Evolutionary conservation across 768 basidiomycete genomes (phyloP), one percentile per base, ranked within the genome.

Genomic region (Boletus tomentosulus): DNA sequence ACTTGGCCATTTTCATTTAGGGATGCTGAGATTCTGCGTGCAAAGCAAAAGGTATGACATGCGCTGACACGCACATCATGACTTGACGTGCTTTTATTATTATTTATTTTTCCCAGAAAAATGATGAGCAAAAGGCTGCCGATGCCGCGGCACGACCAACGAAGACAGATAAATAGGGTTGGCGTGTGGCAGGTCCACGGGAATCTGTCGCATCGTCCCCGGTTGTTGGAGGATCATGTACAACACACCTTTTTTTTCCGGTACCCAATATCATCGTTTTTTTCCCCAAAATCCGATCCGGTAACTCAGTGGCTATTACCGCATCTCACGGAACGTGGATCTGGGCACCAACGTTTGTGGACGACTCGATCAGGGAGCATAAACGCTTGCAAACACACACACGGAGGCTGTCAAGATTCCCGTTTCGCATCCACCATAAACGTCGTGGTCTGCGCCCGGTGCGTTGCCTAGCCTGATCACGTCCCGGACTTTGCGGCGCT

Each of bases 11-110:
- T 58, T 58, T 56, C 66, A 46, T 45, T 19, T 64, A 92, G 89
- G 54, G 88, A 92, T 69, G 88, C 89, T 41, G 85, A 85, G 62
- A 80, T 81, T 43, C 68, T 92, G 55, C 79, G 85, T 53, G 82
- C 83, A 56, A 92, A 92, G 68, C 89, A 91, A 68, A 88, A 86
- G 85, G 89, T 84, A 72, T 19, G 2, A 7, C 13, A 39, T 75
- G 15, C 24, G 48, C 44, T 28, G 22, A 44, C 48, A 22, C n/a
- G 15, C 44, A 31, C 35, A 2, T 12, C 33, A 47, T 46, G 31
- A 25, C 57, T 31, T 19, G 19, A 19, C 19, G 19, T 19, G 19
- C 19, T 19, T 19, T 54, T 50, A 66, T 41, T 10, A 24, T 34
- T 34, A 34, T 34, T 12, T 12, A 41, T 41, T 24, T 53, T 53